A percentile compares a stretch with the other conserved stretches of the same genome.
Evolutionary conservation across 2,329 filamentous ascomycete species (phyloP).

Genomic region (Sarocladium strictum): DNA sequence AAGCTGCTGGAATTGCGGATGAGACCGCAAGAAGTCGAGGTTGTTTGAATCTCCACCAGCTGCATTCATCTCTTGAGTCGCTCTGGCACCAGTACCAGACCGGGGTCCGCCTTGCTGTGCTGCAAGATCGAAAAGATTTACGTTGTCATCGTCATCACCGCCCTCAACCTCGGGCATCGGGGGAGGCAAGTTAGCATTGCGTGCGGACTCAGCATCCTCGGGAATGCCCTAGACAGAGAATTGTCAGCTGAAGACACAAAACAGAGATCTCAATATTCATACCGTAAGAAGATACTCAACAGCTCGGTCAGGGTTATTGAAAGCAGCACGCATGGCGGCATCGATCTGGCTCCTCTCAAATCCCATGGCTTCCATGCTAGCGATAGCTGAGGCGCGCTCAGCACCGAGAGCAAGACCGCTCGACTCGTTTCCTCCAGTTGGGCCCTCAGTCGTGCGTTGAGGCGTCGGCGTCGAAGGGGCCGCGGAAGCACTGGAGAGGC

Average conservation of each 20-base stretch:
- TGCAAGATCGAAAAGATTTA: constrained; percentile 91
- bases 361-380: constrained; percentile 96
- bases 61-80: constrained; percentile 44
- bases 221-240: constrained; percentile 68
- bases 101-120: constrained; percentile 60
- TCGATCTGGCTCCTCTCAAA: constrained; percentile 87
- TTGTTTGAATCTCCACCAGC: constrained; percentile 59
- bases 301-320: constrained; percentile 93
- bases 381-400: constrained; percentile 74
- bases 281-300: constrained; percentile 93
- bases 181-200: constrained; percentile 41
- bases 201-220: constrained; percentile 70
- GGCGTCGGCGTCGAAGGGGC: constrained; percentile 50
- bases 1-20: constrained; percentile 96
- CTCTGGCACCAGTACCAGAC: constrained; percentile 39
- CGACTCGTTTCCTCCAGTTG: constrained; percentile 38
- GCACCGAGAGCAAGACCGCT: constrained; percentile 82
- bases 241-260: no score
- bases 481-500: constrained; percentile 35
- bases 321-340: constrained; percentile 90
- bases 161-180: constrained; percentile 27
- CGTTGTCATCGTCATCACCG: constrained; percentile 57
- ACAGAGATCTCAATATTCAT: no score
- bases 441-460: constrained; percentile 37
- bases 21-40: constrained; percentile 89